Evolutionary conservation across 139 green algal genomes (phyloP), one percentile per base, ranked within the genome.

Genomic region (Pseudopediastrum boryanum): DNA sequence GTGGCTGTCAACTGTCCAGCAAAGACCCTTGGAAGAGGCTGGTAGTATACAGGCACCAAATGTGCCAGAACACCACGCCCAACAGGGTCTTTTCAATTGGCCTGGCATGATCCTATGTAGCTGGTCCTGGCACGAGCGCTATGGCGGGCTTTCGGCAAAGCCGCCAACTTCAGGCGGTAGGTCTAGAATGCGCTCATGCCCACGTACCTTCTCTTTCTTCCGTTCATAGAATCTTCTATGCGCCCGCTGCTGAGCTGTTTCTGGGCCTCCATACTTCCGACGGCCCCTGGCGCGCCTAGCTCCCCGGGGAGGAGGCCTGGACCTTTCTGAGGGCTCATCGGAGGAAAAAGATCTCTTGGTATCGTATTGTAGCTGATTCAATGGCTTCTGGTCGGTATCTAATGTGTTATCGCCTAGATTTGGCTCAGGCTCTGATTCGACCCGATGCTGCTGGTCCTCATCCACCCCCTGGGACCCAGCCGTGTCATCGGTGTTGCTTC

Each of bases 221-320:
- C 74, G 74, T 61, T 73, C 61, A 36, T 80, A 80, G 16, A 80
- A 80, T 33, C 74, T 59, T 25, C 74, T 41, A 56, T 80, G 74
- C 25, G 74, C 74, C 5, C 74, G 74, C 74, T 80, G 74, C 35
- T 73, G 74, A 25, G 61, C 74, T 43, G 74, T 79, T 46, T 79
- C 72, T 23, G 56, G 10, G 23, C 56, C 56, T 23, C 13, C 46
- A 16, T 16, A 16, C 46, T 56, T 56, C 13, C 46, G 46, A 12
- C 16, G 46, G 46, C 46, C 13, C 46, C 46, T 16, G 16, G 13
- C 13, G 46, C 46, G 13, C 46, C 46, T 12, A 16, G 13, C 46
- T 12, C 46, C 13, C 46, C 13, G 46, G 46, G 13, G 46, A n/a
- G n/a, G n/a, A n/a, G n/a, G n/a, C n/a, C n/a, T n/a, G n/a, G n/a